Conservation (phyloP, 1,139 yeast species). For the Casaregolazyma lundiana region DNA sequence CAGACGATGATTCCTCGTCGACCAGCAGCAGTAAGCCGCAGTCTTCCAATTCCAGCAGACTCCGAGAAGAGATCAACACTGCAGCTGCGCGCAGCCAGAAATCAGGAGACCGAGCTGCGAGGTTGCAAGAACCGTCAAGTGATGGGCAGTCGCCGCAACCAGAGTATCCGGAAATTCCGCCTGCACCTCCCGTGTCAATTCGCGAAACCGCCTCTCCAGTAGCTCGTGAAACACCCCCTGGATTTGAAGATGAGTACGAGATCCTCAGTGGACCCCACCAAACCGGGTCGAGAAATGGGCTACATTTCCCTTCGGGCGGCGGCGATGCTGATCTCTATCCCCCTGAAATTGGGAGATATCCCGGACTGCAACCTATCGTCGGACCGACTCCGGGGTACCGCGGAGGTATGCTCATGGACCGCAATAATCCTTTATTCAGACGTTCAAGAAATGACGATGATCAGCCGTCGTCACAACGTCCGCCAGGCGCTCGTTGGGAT, state of each 20-base stretch:
- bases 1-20: conserved; percentile 3
- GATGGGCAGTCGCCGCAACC: conserved; percentile 9
- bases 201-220: conserved; percentile 19
- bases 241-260: conserved; percentile 56
- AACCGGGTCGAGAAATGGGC: neutral
- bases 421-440: conserved; percentile 27
- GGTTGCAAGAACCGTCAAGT: neutral
- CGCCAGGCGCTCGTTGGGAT: conserved; percentile 41
- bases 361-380: conserved; percentile 28
- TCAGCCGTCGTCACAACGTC: conserved; percentile 19
- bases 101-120: neutral
- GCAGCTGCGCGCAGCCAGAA: conserved; percentile 8
- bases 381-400: conserved; percentile 14
- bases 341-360: conserved; percentile 34
- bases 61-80: neutral
- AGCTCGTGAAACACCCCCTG: conserved; percentile 43
- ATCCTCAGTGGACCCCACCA: conserved; percentile 21
- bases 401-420: conserved; percentile 39
- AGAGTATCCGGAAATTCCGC: neutral
- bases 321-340: conserved; percentile 42
- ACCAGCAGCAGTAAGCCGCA: neutral
- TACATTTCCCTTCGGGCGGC: conserved; percentile 24
- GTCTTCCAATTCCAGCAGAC: neutral
- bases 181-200: conserved; percentile 9
- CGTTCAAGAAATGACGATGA: conserved; percentile 19